Conservation (phyloP, 441 rosid species). For the Populus hybrid region DNA sequence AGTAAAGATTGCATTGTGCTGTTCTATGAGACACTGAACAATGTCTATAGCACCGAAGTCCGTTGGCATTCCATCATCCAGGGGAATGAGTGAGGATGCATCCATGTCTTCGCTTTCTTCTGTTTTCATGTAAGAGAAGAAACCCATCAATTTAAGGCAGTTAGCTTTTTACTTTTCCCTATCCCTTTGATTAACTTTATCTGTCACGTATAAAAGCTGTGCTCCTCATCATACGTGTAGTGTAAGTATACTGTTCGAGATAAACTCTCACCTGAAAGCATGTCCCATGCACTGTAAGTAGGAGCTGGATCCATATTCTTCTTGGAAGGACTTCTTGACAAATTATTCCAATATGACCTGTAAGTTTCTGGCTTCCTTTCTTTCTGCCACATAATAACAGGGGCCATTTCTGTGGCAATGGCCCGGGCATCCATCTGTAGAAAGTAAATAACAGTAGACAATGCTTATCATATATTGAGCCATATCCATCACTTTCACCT, state of each 20-base stretch:
- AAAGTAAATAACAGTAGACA: conserved; percentile 14
- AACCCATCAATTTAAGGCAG: neutral
- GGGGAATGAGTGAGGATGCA: conserved; percentile 66
- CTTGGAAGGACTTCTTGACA: conserved; percentile 50
- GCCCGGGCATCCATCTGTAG: conserved; percentile 80
- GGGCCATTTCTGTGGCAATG: conserved; percentile 84
- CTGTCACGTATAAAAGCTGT: neutral
- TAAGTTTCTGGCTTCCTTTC: conserved; percentile 61
- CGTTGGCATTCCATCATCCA: conserved; percentile 68
- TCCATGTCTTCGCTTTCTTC: conserved; percentile 69
- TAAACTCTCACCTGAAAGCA: conserved; percentile 64
- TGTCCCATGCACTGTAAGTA: conserved; percentile 65
- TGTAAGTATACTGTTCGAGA: neutral
- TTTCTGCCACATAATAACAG: conserved; percentile 82
- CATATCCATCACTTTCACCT: neutral
- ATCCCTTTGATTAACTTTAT: neutral
- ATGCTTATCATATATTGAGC: conserved; percentile 7
- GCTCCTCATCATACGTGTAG: neutral
- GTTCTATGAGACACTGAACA: conserved; percentile 76
- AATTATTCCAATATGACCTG: conserved; percentile 64
- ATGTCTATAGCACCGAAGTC: conserved; percentile 80
- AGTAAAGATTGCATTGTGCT: conserved; percentile 75
- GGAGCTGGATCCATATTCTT: conserved; percentile 40
- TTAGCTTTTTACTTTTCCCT: neutral
- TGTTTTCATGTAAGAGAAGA: conserved; percentile 29